These are phyloP conservation scores for Pseudogymnoascus sp. DNA, from an alignment of 2,329 filamentous ascomycete genomes.

Conservation along the genomic window DNA sequence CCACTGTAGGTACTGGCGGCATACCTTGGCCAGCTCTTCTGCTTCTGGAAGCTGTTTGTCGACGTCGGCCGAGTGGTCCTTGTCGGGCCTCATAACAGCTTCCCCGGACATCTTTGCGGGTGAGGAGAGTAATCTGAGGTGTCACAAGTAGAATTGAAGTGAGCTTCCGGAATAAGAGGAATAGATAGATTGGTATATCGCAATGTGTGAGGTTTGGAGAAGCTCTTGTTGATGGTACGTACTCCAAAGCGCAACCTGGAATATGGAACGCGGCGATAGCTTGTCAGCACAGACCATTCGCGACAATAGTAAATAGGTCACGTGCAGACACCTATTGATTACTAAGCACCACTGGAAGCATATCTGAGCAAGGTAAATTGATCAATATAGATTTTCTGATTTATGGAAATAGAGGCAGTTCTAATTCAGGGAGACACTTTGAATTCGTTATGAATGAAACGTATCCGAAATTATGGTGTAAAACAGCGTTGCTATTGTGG, in stretches of 20 bases:
- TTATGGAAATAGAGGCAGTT: background rate
- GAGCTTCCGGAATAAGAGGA: background rate
- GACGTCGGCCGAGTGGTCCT: conserved; percentile 96
- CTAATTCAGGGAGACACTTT: background rate
- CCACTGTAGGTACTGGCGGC: conserved; percentile 10
- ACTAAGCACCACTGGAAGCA: background rate
- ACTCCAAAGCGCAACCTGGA: conserved; percentile 6
- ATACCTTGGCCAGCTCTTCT: conserved; percentile 78
- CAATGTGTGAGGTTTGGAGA: background rate
- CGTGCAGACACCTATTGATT: background rate
- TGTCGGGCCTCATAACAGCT: conserved; percentile 58
- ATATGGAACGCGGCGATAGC: conserved; percentile 6
- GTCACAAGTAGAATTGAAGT: background rate
- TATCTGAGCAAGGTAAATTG: background rate
- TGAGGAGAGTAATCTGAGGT: conserved; percentile 6
- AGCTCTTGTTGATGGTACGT: conserved; percentile 6
- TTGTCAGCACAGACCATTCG: conserved; percentile 7
- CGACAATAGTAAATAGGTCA: background rate
- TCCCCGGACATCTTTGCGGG: conserved; percentile 26
- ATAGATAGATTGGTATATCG: background rate
- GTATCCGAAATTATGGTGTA: background rate
- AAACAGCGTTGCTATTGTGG: background rate
- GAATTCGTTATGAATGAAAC: background rate
- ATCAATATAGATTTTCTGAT: background rate
- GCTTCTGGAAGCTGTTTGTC: conserved; percentile 87